These are phyloP conservation scores for Penicillium sp. DNA, from an alignment of 2,329 filamentous ascomycete species.

Conservation along the genomic window DNA sequence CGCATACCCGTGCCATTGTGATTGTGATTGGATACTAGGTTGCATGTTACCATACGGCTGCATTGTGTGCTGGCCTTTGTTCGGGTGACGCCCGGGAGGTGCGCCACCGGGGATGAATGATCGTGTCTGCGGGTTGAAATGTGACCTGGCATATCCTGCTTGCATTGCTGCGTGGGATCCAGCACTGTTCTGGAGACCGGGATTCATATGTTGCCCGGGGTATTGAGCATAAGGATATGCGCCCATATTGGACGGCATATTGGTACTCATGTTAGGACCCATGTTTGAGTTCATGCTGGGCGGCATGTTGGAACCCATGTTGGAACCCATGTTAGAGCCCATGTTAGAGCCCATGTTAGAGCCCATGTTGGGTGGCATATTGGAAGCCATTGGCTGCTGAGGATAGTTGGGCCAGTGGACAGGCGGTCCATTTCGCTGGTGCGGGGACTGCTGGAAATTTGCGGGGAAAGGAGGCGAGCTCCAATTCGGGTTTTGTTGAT, in stretches of 20 bases:
- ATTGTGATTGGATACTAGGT: constrained; percentile 26
- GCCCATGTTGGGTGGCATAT: constrained; percentile 35
- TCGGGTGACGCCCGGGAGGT: constrained; percentile 33
- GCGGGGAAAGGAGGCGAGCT: constrained; percentile 32
- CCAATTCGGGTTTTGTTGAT: constrained; percentile 35
- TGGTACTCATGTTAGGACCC: constrained; percentile 28
- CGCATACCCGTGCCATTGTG: constrained; percentile 30
- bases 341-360: constrained; percentile 34
- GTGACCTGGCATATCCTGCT: constrained; percentile 77
- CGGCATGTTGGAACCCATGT: too few relatives aligned
- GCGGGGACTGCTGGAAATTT: constrained; percentile 34
- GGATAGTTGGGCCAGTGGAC: constrained; percentile 41
- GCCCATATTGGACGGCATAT: constrained; percentile 47
- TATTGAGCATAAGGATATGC: constrained; percentile 79
- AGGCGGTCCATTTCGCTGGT: constrained; percentile 39
- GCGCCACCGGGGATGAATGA: constrained; percentile 73
- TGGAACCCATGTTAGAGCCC: constrained; percentile 26
- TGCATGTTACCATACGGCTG: constrained; percentile 28
- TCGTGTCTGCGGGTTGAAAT: constrained; percentile 92
- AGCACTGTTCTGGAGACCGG: constrained; percentile 68
- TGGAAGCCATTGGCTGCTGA: constrained; percentile 25
- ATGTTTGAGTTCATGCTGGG: constrained; percentile 27
- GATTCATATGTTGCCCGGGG: constrained; percentile 56
- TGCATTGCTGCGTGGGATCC: constrained; percentile 80
- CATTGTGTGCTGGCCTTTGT: constrained; percentile 31